These are phyloP conservation scores for Scleromitrula shiraiana DNA, from an alignment of 2,329 filamentous ascomycete genomes.

Conservation along the genomic window DNA sequence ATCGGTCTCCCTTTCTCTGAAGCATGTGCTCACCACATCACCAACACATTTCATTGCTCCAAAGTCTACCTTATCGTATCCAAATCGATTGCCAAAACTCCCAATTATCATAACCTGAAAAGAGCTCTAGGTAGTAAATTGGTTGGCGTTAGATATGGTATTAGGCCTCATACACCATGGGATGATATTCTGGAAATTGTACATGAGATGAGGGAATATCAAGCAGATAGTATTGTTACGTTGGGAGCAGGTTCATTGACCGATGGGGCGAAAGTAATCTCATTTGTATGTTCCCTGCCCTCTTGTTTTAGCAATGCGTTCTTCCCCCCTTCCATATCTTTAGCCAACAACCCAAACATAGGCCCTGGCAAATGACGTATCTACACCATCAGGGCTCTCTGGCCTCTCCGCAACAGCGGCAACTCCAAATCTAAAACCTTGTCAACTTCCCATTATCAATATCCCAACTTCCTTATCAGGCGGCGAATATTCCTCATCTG, in stretches of 20 bases:
- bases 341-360: not conserved
- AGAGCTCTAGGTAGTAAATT: conserved; percentile 22
- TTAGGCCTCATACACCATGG: conserved; percentile 29
- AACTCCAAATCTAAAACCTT: conserved; percentile 13
- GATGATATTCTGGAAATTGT: conserved; percentile 28
- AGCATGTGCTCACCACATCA: conserved; percentile 22
- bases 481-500: conserved; percentile 34
- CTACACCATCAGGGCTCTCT: conserved; percentile 13
- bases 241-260: conserved; percentile 29
- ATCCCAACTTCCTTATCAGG: conserved; percentile 36
- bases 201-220: conserved; percentile 20
- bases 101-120: conserved; percentile 22
- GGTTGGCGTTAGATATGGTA: conserved; percentile 26
- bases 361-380: conserved; percentile 22
- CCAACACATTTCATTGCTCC: conserved; percentile 22
- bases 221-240: conserved; percentile 28
- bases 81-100: conserved; percentile 28
- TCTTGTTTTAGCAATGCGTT: not conserved
- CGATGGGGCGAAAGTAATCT: conserved; percentile 29
- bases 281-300: conserved; percentile 17
- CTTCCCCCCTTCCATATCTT: not conserved
- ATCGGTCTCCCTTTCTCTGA: conserved; percentile 12
- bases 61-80: conserved; percentile 30
- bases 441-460: conserved; percentile 30
- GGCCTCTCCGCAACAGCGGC: conserved; percentile 10